These are phyloP conservation scores for Plantago rigida DNA, from an alignment of 305 asterid species.

Conservation along the genomic window DNA sequence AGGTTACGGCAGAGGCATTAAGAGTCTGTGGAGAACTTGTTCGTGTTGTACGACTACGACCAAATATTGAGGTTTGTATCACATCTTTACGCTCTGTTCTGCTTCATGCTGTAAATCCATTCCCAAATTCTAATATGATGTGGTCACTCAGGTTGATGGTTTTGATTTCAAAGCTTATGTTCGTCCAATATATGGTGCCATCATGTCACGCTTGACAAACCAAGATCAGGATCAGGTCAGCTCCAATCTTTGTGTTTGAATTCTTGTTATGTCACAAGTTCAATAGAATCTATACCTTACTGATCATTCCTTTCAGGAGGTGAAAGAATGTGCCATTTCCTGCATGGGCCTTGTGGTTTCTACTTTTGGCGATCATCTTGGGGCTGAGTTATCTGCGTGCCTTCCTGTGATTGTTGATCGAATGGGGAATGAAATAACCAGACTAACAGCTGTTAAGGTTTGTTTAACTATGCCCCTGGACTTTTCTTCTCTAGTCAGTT, in stretches of 20 bases:
- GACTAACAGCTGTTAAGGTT: conserved; percentile 99
- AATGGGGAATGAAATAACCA: conserved; percentile 97
- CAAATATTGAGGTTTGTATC: conserved; percentile 57
- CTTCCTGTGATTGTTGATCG: conserved; percentile 98
- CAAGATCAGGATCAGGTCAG: conserved; percentile 99
- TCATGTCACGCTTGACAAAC: conserved; percentile 93
- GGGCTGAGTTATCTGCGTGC: conserved; percentile 64
- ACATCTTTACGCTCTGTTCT: conserved; percentile 19
- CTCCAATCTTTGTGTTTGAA: conserved; percentile 15
- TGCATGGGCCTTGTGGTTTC: conserved; percentile 98
- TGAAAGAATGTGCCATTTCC: conserved; percentile 95
- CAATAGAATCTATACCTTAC: conserved; percentile 21
- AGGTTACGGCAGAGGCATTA: conserved; percentile 95
- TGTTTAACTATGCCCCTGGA: conserved; percentile 23
- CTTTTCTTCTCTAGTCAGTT: conserved; percentile 17
- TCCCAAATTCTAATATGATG: conserved; percentile 26
- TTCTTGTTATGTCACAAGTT: conserved; percentile 19
- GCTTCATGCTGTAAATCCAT: conserved; percentile 12
- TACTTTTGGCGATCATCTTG: conserved; percentile 91
- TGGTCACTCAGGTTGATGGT: conserved; percentile 45
- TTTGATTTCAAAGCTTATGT: conserved; percentile 89
- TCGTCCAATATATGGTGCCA: conserved; percentile 79
- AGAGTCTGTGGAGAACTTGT: conserved; percentile 98
- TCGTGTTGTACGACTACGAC: conserved; percentile 89
- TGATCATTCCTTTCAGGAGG: conserved; percentile 59